phyloP scores from a whole-genome alignment of 352 stramenopile species.

The Phytophthora multivora region DNA sequence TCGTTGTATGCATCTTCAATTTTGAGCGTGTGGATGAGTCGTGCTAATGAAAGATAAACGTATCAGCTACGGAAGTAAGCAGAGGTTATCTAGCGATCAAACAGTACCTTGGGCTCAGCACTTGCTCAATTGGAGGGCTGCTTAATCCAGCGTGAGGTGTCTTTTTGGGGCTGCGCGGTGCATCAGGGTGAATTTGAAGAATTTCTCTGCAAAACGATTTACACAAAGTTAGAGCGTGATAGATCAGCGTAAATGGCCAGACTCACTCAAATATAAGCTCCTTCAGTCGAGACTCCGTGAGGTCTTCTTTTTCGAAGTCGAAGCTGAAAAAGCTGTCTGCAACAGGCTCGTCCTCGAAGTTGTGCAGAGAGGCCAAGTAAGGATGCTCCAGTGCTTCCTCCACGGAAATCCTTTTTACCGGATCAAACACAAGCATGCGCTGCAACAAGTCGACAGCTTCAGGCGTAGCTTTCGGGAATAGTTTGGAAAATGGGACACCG shows the following conservation, averaged over 20 bases:
- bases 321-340: constrained; percentile 83
- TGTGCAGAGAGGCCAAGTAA: constrained; percentile 92
- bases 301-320: constrained; percentile 88
- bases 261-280: constrained; percentile 89
- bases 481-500: constrained; percentile 66
- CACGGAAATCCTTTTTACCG: constrained; percentile 90
- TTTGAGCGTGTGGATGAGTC: constrained; percentile 18
- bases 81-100: neutral
- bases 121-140: constrained; percentile 40
- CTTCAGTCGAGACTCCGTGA: constrained; percentile 82
- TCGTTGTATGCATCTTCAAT: constrained; percentile 27
- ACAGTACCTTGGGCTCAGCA: constrained; percentile 60
- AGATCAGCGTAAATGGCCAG: neutral
- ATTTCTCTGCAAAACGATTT: constrained; percentile 56
- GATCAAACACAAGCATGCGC: constrained; percentile 90
- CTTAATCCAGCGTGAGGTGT: constrained; percentile 9
- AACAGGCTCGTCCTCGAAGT: constrained; percentile 91
- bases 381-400: constrained; percentile 91
- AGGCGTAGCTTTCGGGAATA: constrained; percentile 77
- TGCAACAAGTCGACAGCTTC: constrained; percentile 81
- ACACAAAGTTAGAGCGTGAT: neutral
- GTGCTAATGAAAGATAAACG: constrained; percentile 13
- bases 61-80: constrained; percentile 5
- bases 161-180: constrained; percentile 31
- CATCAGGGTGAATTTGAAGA: constrained; percentile 71